Percentiles rank a stretch among this genome's conserved stretches.
Evolutionary conservation across 805 yeast species (phyloP).

Genomic region (Kregervanrija fluxuum): DNA sequence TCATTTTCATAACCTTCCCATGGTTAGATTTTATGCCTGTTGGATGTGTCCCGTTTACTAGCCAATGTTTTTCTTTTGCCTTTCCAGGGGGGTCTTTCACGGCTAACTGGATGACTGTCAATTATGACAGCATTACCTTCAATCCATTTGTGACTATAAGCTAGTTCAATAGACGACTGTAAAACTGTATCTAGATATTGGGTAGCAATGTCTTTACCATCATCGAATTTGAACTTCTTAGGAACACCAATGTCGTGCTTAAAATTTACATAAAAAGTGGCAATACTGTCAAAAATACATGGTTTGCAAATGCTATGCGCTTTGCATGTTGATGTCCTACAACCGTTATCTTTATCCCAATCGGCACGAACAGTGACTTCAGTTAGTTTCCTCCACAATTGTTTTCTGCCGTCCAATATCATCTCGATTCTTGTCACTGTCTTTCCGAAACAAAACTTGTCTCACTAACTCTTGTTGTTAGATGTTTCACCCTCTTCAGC

Average conservation of each 20-base stretch:
- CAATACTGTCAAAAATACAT: conserved; percentile 21
- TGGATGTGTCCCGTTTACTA: conserved; percentile 29
- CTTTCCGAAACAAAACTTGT: conserved; percentile 25
- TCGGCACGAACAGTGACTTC: conserved; percentile 19
- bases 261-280: conserved; percentile 16
- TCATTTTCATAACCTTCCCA: too few species aligned
- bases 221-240: conserved; percentile 16
- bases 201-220: conserved; percentile 14
- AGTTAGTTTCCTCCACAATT: conserved; percentile 19
- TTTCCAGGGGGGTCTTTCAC: conserved; percentile 28
- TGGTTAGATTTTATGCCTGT: conserved; percentile 5
- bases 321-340: conserved; percentile 22
- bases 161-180: conserved; percentile 14
- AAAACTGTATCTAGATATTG: conserved; percentile 15
- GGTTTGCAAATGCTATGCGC: conserved; percentile 14
- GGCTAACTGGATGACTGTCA: conserved; percentile 30
- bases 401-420: conserved; percentile 20
- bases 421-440: conserved; percentile 19
- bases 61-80: conserved; percentile 27
- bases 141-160: conserved; percentile 26
- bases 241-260: conserved; percentile 5
- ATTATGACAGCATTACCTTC: conserved; percentile 29
- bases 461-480: conserved; percentile 22
- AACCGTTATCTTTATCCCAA: conserved; percentile 22
- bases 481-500: too few species aligned